phyloP scores from a whole-genome alignment of 192 early-diverging fungal genomes.

The Pilaira anomala region DNA sequence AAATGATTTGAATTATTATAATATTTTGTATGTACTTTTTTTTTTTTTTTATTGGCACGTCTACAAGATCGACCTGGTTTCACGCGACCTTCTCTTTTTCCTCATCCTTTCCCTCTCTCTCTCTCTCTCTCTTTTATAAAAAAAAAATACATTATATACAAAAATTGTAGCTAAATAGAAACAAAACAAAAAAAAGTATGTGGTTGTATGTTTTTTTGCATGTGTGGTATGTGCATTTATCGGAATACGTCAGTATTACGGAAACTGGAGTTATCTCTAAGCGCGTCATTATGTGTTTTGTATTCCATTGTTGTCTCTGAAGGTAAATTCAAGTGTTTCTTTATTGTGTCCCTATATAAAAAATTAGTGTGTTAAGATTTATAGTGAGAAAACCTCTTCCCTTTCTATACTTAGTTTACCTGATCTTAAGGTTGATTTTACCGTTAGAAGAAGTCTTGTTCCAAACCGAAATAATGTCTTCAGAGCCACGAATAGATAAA shows the following conservation, averaged over 20 bases:
- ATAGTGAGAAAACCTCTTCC: neutral
- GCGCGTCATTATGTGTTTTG: conserved; percentile 87
- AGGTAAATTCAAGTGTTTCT: conserved; percentile 81
- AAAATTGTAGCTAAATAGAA: too few species aligned
- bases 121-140: too few species aligned
- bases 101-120: too few species aligned
- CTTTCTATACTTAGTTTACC: conserved; percentile 44
- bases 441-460: conserved; percentile 83
- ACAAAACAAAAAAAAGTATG: too few species aligned
- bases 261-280: conserved; percentile 86
- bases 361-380: too few species aligned
- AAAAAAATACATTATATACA: too few species aligned
- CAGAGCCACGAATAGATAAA: conserved; percentile 85
- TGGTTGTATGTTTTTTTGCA: too few species aligned
- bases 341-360: conserved; percentile 77
- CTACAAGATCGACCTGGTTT: too few species aligned
- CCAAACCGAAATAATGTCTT: conserved; percentile 96
- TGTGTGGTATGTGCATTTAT: conserved; percentile 43
- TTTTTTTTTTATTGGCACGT: too few species aligned
- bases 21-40: too few species aligned
- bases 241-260: conserved; percentile 77
- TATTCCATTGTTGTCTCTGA: conserved; percentile 89
- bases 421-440: conserved; percentile 78
- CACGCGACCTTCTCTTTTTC: too few species aligned
- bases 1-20: too few species aligned